Evolutionary conservation across 208 protist species (phyloP).

Genomic region (Crithidia expoeki): DNA sequence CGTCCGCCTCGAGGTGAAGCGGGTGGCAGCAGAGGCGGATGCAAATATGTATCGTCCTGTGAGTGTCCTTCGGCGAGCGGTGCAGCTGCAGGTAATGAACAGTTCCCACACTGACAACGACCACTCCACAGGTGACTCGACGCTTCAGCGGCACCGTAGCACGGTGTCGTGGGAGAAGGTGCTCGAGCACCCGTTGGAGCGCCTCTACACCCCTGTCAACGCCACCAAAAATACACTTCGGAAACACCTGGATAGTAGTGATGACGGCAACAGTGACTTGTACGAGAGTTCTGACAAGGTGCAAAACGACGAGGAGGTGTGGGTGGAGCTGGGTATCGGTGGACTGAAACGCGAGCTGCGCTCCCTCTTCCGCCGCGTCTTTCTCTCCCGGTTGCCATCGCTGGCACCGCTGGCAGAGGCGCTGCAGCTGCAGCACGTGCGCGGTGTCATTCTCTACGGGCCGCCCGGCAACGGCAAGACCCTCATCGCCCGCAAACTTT

Average conservation of each 20-base stretch:
- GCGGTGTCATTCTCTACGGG: conserved; percentile 98
- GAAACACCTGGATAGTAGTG: too few species aligned
- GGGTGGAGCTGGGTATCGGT: conserved; percentile 92
- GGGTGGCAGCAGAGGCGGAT: neutral
- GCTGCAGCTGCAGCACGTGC: conserved; percentile 97
- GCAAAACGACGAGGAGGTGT: conserved; percentile 38
- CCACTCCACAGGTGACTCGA: conserved; percentile 1
- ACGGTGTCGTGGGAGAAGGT: conserved; percentile 26
- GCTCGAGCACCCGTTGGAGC: conserved; percentile 51
- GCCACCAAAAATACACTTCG: neutral
- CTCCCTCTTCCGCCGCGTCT: conserved; percentile 98
- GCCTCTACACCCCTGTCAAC: conserved; percentile 39
- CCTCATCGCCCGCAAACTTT: conserved; percentile 99
- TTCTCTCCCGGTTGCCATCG: conserved; percentile 96
- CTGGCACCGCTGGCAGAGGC: conserved; percentile 59
- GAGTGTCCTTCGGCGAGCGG: conserved; percentile 43
- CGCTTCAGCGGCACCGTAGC: conserved; percentile 2
- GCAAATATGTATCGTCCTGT: conserved; percentile 17
- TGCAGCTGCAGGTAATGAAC: conserved; percentile 52
- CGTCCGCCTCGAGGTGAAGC: conserved; percentile 25
- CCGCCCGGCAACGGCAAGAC: conserved; percentile 99
- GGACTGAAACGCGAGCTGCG: conserved; percentile 96
- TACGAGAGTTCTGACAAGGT: conserved; percentile 2
- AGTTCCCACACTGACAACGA: neutral
- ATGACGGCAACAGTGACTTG: conserved; percentile 8